Evolutionary conservation across 169 alveolate species (phyloP), one percentile per base, ranked within the genome.

Genomic region (Perkinsus olseni): DNA sequence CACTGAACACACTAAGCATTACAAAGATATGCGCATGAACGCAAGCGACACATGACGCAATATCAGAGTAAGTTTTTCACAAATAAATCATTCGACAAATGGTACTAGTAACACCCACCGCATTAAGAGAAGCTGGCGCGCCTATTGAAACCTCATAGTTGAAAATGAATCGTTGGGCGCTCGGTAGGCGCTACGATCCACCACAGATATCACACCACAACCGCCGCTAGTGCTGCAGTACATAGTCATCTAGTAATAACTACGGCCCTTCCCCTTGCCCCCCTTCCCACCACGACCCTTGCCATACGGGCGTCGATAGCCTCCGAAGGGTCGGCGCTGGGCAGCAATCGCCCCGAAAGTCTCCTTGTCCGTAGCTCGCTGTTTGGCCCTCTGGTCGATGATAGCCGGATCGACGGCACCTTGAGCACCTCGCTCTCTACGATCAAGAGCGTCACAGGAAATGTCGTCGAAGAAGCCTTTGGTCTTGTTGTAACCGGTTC

Each of bases 381-480:
- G 28, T 28, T 62, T 62, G 34, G 82, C 82, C 34, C 82, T 13
- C 82, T 62, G 82, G 31, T 62, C 82, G 8, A 28, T 3, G 31
- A 62, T 28, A 24, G 37, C 82, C 82, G 82, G 82, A 28, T 62
- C 82, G 1, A 4, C 31, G 36, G 82, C 8, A 21, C 34, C 37
- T 21, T 13, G 28, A 28, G 13, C 17, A 24, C 37, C 17, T 62
- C 82, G 1, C 51, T 45, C 92, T 45, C 91, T 90, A 74, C 92
- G 91, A 91, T 92, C 94, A 38, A 94, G 92, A 21, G 95, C 94
- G 74, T 94, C 95, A 74, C 95, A 94, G 37, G 94, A 92, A 39
- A 94, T 94, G 0, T 74, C 82, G 90, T 94, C 95, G 93, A 94
- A 94, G 74, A 94, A 94, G 10, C 93, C 90, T 37, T 39, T 90